Evolutionary conservation across 768 basidiomycete species (phyloP), one percentile per base, ranked within the genome.

Genomic region (Sutorius australiensis): DNA sequence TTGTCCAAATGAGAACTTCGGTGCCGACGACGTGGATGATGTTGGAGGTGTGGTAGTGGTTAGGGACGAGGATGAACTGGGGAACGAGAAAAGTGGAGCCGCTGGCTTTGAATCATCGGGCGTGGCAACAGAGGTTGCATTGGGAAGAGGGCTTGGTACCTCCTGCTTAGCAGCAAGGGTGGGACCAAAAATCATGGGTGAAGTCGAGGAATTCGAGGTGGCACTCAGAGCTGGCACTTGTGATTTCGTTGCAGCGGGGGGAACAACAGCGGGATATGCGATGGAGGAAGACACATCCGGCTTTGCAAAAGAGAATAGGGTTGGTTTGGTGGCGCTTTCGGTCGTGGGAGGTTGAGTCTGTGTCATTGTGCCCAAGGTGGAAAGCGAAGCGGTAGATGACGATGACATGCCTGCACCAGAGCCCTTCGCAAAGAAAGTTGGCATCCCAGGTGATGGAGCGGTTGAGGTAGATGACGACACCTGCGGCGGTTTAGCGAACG

Each of bases 391-490:
- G 8, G 42, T n/a, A 34, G 58, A 28, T n/a, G 47, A 38, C 9
- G 55, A 27, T 17, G 53, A 31, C 6, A 37, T 27, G 36, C 54
- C 16, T 24, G 39, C 51, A 61, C 56, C 31, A 31, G 50, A 24
- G 27, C 66, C 67, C 49, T 75, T 71, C 24, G 55, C 56, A 37
- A 72, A 69, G 55, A 71, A 67, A 50, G 66, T 70, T 28, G 72
- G 63, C 21, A 64, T 45, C 17, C 59, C 31, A 7, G 59, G 46
- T 46, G 59, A 50, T 21, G 54, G 16, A n/a, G 46, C 1, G 11
- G 46, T 19, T 33, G 56, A 24, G 2, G 55, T 42, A 13, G 57
- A 32, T 45, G 40, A 28, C 16, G 57, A 40, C 17, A 38, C 50
- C 45, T 57, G 62, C 5, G 27, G 34, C 33, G 56, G 58, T 48